Percentiles rank a stretch among this genome's conserved stretches.
phyloP scores from a whole-genome alignment of 2,329 filamentous ascomycete species.

The Lachnellula suecica region DNA sequence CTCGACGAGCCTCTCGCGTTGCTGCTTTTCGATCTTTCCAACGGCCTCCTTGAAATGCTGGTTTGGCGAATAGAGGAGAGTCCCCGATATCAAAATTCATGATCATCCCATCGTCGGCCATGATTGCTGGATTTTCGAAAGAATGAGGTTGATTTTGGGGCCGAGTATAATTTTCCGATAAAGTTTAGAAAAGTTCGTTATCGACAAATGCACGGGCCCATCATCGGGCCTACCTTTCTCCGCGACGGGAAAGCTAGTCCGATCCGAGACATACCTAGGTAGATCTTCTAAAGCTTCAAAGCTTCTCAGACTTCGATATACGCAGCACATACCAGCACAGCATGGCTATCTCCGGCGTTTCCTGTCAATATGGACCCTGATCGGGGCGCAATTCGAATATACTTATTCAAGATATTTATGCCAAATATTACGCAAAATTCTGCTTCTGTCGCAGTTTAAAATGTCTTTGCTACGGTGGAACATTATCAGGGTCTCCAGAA shows the following conservation, averaged over 20 bases:
- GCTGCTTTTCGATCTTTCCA: constrained; percentile 89
- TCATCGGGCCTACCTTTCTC: constrained; percentile 11
- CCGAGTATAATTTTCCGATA: constrained; percentile 1
- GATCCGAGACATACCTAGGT: constrained; percentile 1
- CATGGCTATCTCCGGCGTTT: constrained; percentile 21
- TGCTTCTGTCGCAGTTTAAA: constrained; percentile 6
- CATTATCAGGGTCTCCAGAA: constrained; percentile 9
- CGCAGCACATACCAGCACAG: constrained; percentile 32
- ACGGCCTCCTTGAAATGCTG: constrained; percentile 79
- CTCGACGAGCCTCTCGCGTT: constrained; percentile 63
- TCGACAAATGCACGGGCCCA: constrained; percentile 17
- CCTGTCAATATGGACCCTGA: constrained; percentile 26
- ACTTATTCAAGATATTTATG: neutral
- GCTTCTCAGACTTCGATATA: constrained; percentile 28
- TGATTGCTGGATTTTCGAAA: constrained; percentile 37
- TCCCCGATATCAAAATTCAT: constrained; percentile 85
- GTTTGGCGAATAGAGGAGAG: constrained; percentile 59
- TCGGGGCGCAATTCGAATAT: constrained; percentile 7
- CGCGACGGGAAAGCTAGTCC: constrained; percentile 21
- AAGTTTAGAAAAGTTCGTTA: constrained; percentile 24
- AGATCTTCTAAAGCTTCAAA: constrained; percentile 3
- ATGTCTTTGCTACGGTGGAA: no score
- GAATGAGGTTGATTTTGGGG: neutral
- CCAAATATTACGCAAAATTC: neutral
- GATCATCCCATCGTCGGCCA: constrained; percentile 95